These are phyloP conservation scores for Backusella circina DNA, from an alignment of 192 early-diverging fungal species.

Conservation along the genomic window DNA sequence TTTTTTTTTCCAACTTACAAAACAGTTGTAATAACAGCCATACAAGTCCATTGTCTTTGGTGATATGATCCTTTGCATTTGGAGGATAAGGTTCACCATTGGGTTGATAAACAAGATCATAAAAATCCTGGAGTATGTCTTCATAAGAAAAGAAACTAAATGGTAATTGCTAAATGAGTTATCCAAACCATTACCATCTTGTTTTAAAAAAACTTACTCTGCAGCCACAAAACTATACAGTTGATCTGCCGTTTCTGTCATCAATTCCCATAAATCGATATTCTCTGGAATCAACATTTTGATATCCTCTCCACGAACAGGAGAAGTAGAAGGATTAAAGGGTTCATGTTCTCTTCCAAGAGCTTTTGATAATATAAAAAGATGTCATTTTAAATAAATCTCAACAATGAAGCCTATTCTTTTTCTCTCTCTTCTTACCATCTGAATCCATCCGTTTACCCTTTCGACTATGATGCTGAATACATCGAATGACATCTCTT, in stretches of 20 bases:
- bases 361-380: background rate
- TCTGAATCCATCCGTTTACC: slow-evolving; percentile 18
- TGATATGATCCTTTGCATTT: slow-evolving; percentile 38
- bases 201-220: slow-evolving; percentile 33
- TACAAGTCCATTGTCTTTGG: slow-evolving; percentile 70
- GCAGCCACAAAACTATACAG: slow-evolving; percentile 65
- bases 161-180: background rate
- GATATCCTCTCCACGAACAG: slow-evolving; percentile 31
- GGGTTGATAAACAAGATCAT: slow-evolving; percentile 48
- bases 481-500: slow-evolving; percentile 48
- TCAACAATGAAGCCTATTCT: too few species aligned
- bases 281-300: slow-evolving; percentile 65
- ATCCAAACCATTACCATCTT: background rate
- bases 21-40: slow-evolving; percentile 71
- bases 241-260: slow-evolving; percentile 75
- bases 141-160: slow-evolving; percentile 54
- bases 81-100: slow-evolving; percentile 43
- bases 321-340: slow-evolving; percentile 13
- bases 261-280: slow-evolving; percentile 68
- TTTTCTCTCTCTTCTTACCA: background rate
- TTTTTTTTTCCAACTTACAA: too few species aligned
- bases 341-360: slow-evolving; percentile 14
- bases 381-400: background rate
- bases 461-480: slow-evolving; percentile 39
- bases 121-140: slow-evolving; percentile 51